phyloP scores from a whole-genome alignment of 1,284 basidiomycete genomes.

The Tylopilus sp. region DNA sequence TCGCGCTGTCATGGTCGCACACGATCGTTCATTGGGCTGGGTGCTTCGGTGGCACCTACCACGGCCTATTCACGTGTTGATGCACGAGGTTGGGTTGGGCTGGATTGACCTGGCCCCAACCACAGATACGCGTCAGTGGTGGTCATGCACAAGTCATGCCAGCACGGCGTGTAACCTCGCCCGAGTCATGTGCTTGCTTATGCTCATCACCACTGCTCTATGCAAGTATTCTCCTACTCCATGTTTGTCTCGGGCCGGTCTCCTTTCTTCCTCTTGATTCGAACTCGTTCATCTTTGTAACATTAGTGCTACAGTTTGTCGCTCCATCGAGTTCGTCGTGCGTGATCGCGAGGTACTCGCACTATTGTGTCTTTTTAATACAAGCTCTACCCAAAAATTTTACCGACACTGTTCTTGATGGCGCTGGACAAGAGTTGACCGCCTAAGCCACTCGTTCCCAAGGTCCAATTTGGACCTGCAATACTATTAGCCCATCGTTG shows the following conservation, averaged over 20 bases:
- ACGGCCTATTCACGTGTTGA: slow-evolving; percentile 77
- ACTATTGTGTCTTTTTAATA: slow-evolving; percentile 7
- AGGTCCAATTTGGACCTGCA: slow-evolving; percentile 55
- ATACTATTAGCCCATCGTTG: slow-evolving; percentile 73
- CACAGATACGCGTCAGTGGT: not conserved
- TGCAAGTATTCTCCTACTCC: slow-evolving; percentile 13
- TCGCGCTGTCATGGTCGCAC: slow-evolving; percentile 62
- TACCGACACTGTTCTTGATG: slow-evolving; percentile 76
- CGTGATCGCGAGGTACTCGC: slow-evolving; percentile 2
- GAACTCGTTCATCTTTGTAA: slow-evolving; percentile 25
- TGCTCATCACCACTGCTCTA: slow-evolving; percentile 8
- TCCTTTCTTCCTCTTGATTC: not conserved
- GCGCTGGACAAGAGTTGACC: slow-evolving; percentile 74
- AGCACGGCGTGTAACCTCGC: slow-evolving; percentile 10
- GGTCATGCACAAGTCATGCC: slow-evolving; percentile 11
- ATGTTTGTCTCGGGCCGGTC: slow-evolving; percentile 26
- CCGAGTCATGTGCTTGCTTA: slow-evolving; percentile 9
- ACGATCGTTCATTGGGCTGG: slow-evolving; percentile 66
- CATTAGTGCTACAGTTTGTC: slow-evolving; percentile 26
- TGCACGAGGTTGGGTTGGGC: slow-evolving; percentile 66
- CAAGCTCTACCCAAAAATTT: slow-evolving; percentile 50
- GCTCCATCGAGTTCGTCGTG: slow-evolving; percentile 7
- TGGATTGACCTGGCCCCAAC: slow-evolving; percentile 35
- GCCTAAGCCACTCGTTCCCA: slow-evolving; percentile 69
- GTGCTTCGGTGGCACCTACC: slow-evolving; percentile 67